A percentile compares a stretch with the other conserved stretches of the same genome.
Evolutionary conservation across 805 yeast genomes (phyloP).

Genomic region (Candida orba): DNA sequence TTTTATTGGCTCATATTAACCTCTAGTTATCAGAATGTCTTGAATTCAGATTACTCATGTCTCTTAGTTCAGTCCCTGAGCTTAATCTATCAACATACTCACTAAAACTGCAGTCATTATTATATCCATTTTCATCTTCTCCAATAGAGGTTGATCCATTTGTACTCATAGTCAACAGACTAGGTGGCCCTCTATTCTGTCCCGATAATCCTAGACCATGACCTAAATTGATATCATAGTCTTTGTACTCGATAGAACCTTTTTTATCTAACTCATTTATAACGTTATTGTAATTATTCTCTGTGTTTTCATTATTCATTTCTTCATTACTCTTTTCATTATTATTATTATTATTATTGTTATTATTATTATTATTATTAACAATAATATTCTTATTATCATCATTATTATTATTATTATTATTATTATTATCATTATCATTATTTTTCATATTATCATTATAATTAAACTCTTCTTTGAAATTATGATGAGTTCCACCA

Average conservation of each 20-base stretch:
- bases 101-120: conserved; percentile 6
- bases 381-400: neutral
- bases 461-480: neutral
- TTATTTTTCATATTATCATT: no score
- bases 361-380: neutral
- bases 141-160: conserved; percentile 8
- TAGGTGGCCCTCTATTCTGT: conserved; percentile 23
- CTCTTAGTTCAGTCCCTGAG: conserved; percentile 5
- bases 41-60: neutral
- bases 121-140: neutral
- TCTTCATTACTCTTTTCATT: neutral
- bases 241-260: conserved; percentile 2
- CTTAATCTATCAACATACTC: conserved; percentile 19
- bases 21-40: no score
- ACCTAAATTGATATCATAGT: conserved; percentile 20
- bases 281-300: neutral
- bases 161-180: conserved; percentile 16
- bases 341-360: neutral
- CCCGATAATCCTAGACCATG: conserved; percentile 17
- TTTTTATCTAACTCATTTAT: neutral
- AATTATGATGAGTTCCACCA: neutral
- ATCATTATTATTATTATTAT: neutral
- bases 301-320: neutral
- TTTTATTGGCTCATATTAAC: no score
- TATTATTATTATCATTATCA: neutral